Percentiles rank a stretch among this genome's conserved stretches.
These are phyloP conservation scores for Heterobasidion parviporum DNA, from an alignment of 1,284 basidiomycete genomes.

Conservation along the genomic window DNA sequence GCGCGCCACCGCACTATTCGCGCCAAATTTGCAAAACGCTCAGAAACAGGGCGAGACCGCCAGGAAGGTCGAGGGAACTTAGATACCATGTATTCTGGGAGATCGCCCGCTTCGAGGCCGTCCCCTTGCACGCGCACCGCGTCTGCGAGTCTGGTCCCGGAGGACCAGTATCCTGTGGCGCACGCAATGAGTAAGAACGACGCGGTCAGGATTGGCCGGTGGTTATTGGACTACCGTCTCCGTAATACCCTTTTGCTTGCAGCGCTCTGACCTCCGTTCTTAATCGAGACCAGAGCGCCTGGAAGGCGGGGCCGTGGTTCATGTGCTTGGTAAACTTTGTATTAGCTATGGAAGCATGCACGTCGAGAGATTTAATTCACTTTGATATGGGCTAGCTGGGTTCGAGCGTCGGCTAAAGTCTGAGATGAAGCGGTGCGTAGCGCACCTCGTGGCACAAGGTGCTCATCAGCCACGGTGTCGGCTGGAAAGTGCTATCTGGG, in stretches of 20 bases:
- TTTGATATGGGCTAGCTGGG: constrained; percentile 73
- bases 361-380: constrained; percentile 23
- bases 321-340: constrained; percentile 43
- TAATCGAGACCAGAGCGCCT: constrained; percentile 61
- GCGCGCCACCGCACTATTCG: constrained; percentile 71
- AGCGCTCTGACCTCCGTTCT: constrained; percentile 56
- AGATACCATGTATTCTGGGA: constrained; percentile 68
- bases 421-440: constrained; percentile 6
- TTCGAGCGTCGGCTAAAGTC: background rate
- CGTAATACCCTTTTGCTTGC: constrained; percentile 67
- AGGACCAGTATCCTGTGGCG: constrained; percentile 67
- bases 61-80: background rate
- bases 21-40: background rate
- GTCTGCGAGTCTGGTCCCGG: constrained; percentile 59
- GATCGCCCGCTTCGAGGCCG: constrained; percentile 42
- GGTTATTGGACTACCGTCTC: constrained; percentile 49
- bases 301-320: constrained; percentile 70
- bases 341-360: background rate
- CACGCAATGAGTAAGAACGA: background rate
- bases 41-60: background rate
- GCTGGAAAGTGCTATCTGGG: constrained; percentile 47
- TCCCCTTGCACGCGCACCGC: constrained; percentile 44
- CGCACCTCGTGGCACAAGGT: constrained; percentile 76
- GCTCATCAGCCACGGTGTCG: constrained; percentile 63
- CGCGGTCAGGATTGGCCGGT: background rate